phyloP scores from a whole-genome alignment of 305 asterid species.

The Petunia hybrid region DNA sequence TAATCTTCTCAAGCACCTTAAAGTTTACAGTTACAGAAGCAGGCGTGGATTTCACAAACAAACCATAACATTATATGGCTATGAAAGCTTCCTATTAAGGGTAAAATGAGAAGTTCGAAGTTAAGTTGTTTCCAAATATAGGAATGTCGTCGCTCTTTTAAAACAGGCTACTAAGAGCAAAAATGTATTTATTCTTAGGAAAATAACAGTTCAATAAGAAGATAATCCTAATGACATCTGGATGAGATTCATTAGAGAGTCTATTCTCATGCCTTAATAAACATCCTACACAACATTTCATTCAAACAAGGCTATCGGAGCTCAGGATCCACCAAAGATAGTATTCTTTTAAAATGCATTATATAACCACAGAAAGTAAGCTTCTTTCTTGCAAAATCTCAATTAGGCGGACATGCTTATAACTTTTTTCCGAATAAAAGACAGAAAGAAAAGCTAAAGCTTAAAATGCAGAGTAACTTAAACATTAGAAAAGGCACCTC shows the following conservation, averaged over 20 bases:
- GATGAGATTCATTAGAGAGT: too few species aligned
- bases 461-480: not conserved
- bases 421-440: not conserved
- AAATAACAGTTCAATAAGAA: not conserved
- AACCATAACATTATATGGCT: not conserved
- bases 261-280: not conserved
- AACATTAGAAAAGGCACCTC: conserved; percentile 62
- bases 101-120: too few species aligned
- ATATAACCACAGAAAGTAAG: not conserved
- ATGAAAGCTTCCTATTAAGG: too few species aligned
- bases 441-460: not conserved
- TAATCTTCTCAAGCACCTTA: conserved; percentile 10
- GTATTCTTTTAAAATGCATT: not conserved
- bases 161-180: too few species aligned
- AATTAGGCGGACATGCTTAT: not conserved
- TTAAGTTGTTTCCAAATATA: too few species aligned
- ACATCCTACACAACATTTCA: conserved; percentile 3
- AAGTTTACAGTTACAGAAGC: not conserved
- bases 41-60: not conserved
- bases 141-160: too few species aligned
- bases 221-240: too few species aligned
- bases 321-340: not conserved
- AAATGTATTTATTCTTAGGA: not conserved
- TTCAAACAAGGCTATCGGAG: not conserved
- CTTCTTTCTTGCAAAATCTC: not conserved